phyloP scores from a whole-genome alignment of 495 filamentous ascomycete genomes.

The Echria macrotheca region DNA sequence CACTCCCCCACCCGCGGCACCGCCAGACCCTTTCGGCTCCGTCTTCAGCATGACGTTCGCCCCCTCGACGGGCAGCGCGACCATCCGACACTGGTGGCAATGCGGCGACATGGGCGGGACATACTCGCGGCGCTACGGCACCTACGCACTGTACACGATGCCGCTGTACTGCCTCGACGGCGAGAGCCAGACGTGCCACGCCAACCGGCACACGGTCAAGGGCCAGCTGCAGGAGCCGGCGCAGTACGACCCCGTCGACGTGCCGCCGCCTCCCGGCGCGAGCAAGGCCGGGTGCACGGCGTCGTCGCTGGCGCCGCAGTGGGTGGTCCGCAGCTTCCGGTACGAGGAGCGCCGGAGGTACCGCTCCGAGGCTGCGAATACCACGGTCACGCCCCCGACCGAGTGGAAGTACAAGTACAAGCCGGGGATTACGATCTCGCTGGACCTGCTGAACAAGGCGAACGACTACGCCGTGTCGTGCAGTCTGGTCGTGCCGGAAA shows the following conservation, averaged over 20 bases:
- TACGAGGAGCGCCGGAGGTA: background rate
- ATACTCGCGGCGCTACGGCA: background rate
- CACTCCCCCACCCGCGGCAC: background rate
- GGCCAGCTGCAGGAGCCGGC: background rate
- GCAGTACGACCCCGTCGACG: background rate
- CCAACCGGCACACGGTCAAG: background rate
- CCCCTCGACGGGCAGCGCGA: background rate
- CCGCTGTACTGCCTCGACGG: background rate
- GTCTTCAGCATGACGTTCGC: background rate
- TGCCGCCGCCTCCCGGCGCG: constrained; percentile 1
- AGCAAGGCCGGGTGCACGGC: background rate
- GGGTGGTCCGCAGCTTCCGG: constrained; percentile 1
- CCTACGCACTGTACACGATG: background rate
- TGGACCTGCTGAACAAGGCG: background rate
- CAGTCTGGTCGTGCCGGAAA: background rate
- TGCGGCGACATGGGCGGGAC: background rate
- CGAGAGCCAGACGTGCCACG: background rate
- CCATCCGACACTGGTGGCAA: background rate
- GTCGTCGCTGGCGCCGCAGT: background rate
- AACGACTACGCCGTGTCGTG: background rate
- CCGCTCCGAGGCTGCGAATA: background rate
- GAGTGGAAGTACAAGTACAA: background rate
- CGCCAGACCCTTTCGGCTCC: background rate
- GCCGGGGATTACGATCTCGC: background rate
- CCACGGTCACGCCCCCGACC: background rate